Base-by-base conservation (phyloP, 1,284 basidiomycete species). In the Boletellus dicymbophilus region DNA sequence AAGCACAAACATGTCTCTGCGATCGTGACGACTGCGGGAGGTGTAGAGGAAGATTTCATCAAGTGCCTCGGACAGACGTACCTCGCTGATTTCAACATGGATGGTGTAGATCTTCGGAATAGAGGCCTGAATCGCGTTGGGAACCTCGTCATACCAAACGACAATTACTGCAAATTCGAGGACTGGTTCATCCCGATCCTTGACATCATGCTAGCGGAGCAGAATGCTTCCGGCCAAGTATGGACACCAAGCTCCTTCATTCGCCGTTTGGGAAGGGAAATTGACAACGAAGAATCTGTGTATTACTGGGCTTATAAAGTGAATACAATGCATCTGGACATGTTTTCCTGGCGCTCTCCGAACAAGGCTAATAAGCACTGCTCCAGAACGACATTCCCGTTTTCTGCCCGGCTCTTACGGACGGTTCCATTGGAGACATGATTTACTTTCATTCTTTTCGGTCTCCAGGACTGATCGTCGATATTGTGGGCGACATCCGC, bases 291-390 rank as follows among this genome's bases (percentile, higher is more conserved):
- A 72, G 90, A 95, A 65, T 95, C 92, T 57, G 93, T 99, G 49
- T 98, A 98, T 66, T 98, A 98, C 66, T 99, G 97, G 97, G 96
- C 96, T 36, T 97, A 93, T 69, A 98, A 96, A 82, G 95, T 95
- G 71, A 76, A 83, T 74, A 65, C 42, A 61, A 47, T 43, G 38
- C 57, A 48, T 46, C 58, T 54, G 34, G 46, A 46, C 53, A 42
- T 54, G 37, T 53, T 44, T 56, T 28, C 45, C 26, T 46, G 44
- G 43, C 30, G 42, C 42, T 52, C 51, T 49, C 12, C 27, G 39
- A 52, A 48, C 33, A 37, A 52, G 47, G 41, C 67, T 72, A 55
- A 75, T 65, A 55, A 43, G 51, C 47, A 38, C 58, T 41, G 52
- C 53, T 55, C 38, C 71, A 98, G 95, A 98, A 99, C 71, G 79